Evolutionary conservation across 768 basidiomycete species (phyloP).

Genomic region (Podaxis sp.): DNA sequence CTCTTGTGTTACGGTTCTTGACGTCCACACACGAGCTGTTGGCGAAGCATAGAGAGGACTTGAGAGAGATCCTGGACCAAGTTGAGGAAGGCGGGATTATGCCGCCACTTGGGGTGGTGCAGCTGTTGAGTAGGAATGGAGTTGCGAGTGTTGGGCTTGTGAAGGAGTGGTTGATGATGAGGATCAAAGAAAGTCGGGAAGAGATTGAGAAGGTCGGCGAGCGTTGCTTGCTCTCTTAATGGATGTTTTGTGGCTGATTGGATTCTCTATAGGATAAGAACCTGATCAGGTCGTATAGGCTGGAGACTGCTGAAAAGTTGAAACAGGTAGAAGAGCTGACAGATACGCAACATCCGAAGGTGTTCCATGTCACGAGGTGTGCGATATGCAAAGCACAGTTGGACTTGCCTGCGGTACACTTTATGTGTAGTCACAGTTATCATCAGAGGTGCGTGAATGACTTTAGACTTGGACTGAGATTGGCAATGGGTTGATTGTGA

Average conservation of each 20-base stretch:
- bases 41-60: conserved; percentile 62
- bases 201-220: conserved; percentile 76
- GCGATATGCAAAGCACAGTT: conserved; percentile 85
- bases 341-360: conserved; percentile 71
- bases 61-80: conserved; percentile 66
- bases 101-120: conserved; percentile 85
- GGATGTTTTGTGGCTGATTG: conserved; percentile 2
- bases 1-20: conserved; percentile 84
- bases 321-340: conserved; percentile 79
- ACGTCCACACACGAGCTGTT: conserved; percentile 78
- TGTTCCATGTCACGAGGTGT: conserved; percentile 94
- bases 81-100: conserved; percentile 82
- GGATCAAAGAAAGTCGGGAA: conserved; percentile 66
- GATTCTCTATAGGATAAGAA: conserved; percentile 65
- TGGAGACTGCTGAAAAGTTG: conserved; percentile 77
- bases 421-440: conserved; percentile 98
- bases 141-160: conserved; percentile 90
- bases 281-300: conserved; percentile 81
- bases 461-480: background rate
- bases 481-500: background rate
- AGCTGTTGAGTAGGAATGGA: conserved; percentile 82
- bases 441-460: conserved; percentile 70
- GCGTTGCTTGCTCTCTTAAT: conserved; percentile 1
- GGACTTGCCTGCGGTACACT: conserved; percentile 91
- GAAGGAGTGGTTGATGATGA: conserved; percentile 83